Base-by-base conservation (phyloP, 2,329 filamentous ascomycete genomes). In the Aspergillus viridinutans region DNA sequence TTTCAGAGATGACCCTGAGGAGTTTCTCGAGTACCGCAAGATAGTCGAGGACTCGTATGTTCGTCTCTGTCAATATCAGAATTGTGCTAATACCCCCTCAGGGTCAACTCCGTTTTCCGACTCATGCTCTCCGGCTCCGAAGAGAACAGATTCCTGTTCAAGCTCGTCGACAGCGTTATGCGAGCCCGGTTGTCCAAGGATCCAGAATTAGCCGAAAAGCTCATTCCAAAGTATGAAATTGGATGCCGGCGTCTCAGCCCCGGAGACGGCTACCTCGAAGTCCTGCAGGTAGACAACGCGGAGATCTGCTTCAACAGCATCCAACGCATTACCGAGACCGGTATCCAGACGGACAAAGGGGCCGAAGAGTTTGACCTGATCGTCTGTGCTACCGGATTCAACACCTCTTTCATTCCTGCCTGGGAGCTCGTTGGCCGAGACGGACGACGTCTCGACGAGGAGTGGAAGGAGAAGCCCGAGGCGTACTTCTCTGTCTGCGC, bases 321-420 rank as follows among this genome's bases (percentile, higher is more conserved):
- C 35, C 61, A 66, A 0, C 45, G 50, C 3, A 56, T 71, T 23
- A 70, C 64, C 0, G 42, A 55, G 3, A 54, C 26, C 1, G 69
- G 69, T 1, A 62, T 69, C 14, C 49, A 54, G 4, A 65, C 63
- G 2, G 26, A 47, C n/a, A 50, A 63, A 23, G 65, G 62, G 0
- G 49, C 56, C 4, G 59, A 64, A 20, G 59, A 70, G 38, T 61
- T 70, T 29, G 70, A 73, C 40, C 48, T 71, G 2, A 67, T 70
- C 50, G 57, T 76, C 48, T 76, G 73, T 58, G 73, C 74, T 7
- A 79, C 75, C 0, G 76, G 76, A 0, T 78, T 76, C 58, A 68
- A 78, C 57, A 71, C 73, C 8, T 68, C 67, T 9, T 76, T 72
- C 38, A 62, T 64, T 1, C 76, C 75, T 2, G 63, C 64, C 6